Base-by-base conservation (phyloP, 75 land plant genomes). In the Cunninghamia lanceolata region DNA sequence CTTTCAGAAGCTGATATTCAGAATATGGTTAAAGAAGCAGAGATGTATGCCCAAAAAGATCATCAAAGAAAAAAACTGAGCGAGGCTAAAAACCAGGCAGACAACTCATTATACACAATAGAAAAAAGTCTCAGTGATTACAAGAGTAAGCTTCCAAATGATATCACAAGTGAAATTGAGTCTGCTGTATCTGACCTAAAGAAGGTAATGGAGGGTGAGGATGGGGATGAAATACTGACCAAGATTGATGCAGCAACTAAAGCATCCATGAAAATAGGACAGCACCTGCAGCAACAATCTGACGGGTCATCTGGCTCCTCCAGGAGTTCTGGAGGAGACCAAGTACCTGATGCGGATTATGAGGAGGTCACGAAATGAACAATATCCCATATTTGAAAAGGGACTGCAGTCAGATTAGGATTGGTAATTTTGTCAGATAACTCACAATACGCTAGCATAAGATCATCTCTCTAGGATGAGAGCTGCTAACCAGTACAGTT, bases 11-110 rank as follows among this genome's bases (percentile, higher is more conserved):
- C 78, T n/a, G 92, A 91, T 16, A 91, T 91, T 34, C 74, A 91
- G 75, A 90, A 90, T 66, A 90, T 90, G 92, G 92, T 91, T n/a
- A 90, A 85, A 80, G 92, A 91, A 36, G 92, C 89, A 10, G 92
- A 91, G 46, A 74, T 90, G 10, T 85, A 91, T 68, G 85, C 89
- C 32, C 92, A 90, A 68, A 90, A 88, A 66, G 90, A 90, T 85
- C 86, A 83, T 47, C 87, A 85, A 82, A 59, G 80, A 73, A 91
- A 91, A 86, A 42, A 89, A 84, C 71, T 90, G 7, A 89, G 86
- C 35, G 92, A 91, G 77, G 91, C 91, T 15, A 91, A 74, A 84
- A 91, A 89, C 71, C 88, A 86, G 17, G 91, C 92, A 13, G 91
- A 91, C 45, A 90, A 78, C 17, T 79, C 84, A 68, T 77, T 90